A percentile compares a stretch with the other conserved stretches of the same genome.
These are phyloP conservation scores for Spirogloea muscicola DNA, from an alignment of 139 green algal species.

Conservation along the genomic window DNA sequence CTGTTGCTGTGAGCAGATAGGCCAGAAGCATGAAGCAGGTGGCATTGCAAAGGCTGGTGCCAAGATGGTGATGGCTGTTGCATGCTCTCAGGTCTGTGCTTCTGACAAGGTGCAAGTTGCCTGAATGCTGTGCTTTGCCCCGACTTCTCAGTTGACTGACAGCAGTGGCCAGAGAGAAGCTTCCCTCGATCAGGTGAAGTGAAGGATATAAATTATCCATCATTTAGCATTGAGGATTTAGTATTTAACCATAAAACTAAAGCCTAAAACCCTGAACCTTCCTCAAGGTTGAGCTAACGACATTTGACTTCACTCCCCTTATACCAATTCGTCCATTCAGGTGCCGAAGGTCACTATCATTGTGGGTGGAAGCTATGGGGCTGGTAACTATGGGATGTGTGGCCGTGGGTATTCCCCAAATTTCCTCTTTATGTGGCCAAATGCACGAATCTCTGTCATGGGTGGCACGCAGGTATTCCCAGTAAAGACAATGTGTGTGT, in stretches of 20 bases:
- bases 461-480: conserved; percentile 83
- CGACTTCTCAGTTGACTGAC: too few relatives aligned
- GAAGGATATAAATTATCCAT: too few relatives aligned
- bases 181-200: too few relatives aligned
- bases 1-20: conserved; percentile 34
- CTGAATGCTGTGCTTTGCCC: background rate
- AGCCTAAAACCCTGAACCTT: too few relatives aligned
- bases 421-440: conserved; percentile 95
- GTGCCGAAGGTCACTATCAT: conserved; percentile 89
- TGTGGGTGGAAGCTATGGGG: conserved; percentile 80
- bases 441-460: conserved; percentile 89
- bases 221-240: too few relatives aligned
- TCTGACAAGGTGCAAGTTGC: background rate
- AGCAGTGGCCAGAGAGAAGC: too few relatives aligned
- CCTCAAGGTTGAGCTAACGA: too few relatives aligned
- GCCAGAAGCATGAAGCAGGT: conserved; percentile 71
- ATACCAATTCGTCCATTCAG: too few relatives aligned
- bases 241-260: too few relatives aligned
- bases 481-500: too few relatives aligned
- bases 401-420: conserved; percentile 82
- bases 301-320: too few relatives aligned
- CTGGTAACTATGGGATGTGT: conserved; percentile 97
- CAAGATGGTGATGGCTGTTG: conserved; percentile 93
- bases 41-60: conserved; percentile 94
- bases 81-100: conserved; percentile 36